Percentiles rank a stretch among this genome's conserved stretches.
Evolutionary conservation across 176 grass and related monocot species (phyloP).

Genomic region (Carex cristatella): DNA sequence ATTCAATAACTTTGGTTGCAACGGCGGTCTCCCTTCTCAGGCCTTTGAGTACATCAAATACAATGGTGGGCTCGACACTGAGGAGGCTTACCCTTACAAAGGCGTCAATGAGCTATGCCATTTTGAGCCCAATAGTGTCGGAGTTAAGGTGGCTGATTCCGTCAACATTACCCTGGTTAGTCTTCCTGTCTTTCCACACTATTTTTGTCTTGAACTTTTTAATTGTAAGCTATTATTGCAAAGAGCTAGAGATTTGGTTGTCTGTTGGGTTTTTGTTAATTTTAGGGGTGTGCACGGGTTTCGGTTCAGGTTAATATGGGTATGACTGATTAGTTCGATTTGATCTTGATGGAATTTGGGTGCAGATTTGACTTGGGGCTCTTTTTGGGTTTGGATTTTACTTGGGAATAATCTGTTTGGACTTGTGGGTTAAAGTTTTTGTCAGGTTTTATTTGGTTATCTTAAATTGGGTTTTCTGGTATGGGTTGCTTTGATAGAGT

Average conservation of each 20-base stretch:
- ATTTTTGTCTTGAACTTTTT: not conserved
- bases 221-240: not conserved
- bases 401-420: not conserved
- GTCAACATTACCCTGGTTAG: constrained; percentile 91
- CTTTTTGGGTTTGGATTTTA: not conserved
- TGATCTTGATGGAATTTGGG: not conserved
- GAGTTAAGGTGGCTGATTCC: constrained; percentile 61
- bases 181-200: not conserved
- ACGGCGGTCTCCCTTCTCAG: constrained; percentile 83
- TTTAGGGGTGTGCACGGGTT: not conserved
- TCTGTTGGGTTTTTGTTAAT: not conserved
- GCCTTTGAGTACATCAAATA: constrained; percentile 96
- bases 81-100: constrained; percentile 86
- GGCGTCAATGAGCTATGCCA: constrained; percentile 74
- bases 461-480: not conserved
- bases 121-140: constrained; percentile 46
- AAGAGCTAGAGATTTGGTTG: not conserved
- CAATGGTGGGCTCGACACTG: constrained; percentile 87
- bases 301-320: not conserved
- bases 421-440: not conserved
- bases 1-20: constrained; percentile 95
- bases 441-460: not conserved
- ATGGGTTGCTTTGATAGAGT: not conserved
- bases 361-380: not conserved
- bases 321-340: not conserved